Base-by-base conservation (phyloP, 2,329 filamentous ascomycete species). In the Fusarium sp. region DNA sequence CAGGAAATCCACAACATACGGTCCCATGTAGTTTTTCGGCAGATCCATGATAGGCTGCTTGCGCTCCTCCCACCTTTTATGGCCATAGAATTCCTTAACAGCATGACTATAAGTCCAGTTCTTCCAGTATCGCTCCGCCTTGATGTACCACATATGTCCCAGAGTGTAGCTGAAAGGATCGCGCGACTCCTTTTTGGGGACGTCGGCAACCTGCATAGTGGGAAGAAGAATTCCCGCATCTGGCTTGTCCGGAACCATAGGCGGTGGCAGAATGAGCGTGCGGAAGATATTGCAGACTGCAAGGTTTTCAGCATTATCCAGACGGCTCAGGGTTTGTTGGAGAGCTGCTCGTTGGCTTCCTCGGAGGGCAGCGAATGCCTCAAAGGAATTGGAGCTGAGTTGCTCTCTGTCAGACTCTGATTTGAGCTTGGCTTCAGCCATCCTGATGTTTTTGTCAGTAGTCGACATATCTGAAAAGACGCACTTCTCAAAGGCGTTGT, bases 281-380 rank as follows among this genome's bases (percentile, higher is more conserved):
- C 76, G 76, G 75, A 78, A 81, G 4, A 76, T 74, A 4, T 75
- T 79, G 57, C 77, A 76, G 37, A 78, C 72, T 9, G 71, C 65
- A 40, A 69, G 71, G 54, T 82, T 82, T 72, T 82, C 81, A 6
- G 54, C 36, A 54, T 71, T 79, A 29, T 75, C 72, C 45, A 83
- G 78, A 14, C 75, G 62, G 39, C 78, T 77, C 31, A 85, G 75
- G 18, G 76, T 77, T 29, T 79, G 77, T 66, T 85, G 82, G 21
- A 85, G 72, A 18, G 78, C 83, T 10, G 82, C 83, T 42, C 84
- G 80, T 40, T 79, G 77, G 53, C 76, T 77, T 2, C 82, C 83
- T 13, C 81, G 80, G 50, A 80, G 77, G 5, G 49, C 53, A 3
- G 79, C 76, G 64, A 78, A 81, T 18, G 65, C 49, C 14, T 66